Evolutionary conservation across 129 eudicot genomes (phyloP).

Genomic region (Heracleum sosnowskyi): DNA sequence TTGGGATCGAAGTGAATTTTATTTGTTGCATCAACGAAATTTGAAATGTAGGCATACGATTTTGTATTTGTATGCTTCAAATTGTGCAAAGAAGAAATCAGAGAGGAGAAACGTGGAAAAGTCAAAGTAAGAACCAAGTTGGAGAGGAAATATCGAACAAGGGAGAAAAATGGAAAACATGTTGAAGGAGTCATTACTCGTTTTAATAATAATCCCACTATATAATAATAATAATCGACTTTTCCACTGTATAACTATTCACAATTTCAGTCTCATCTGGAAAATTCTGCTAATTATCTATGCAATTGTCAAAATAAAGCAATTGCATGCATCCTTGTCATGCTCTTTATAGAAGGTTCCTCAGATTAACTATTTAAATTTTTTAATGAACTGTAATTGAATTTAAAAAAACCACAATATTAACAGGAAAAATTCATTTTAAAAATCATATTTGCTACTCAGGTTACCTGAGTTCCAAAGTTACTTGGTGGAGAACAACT

Average conservation of each 20-base stretch:
- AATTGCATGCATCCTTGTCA: background rate
- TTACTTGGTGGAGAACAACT: background rate
- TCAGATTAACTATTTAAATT: too few relatives aligned
- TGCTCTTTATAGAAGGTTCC: background rate
- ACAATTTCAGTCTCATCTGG: background rate
- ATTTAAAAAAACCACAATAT: too few relatives aligned
- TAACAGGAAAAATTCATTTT: background rate
- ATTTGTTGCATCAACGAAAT: too few relatives aligned
- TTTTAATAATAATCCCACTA: too few relatives aligned
- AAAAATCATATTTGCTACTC: background rate
- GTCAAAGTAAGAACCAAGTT: background rate
- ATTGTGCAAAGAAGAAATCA: background rate
- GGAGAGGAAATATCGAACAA: background rate
- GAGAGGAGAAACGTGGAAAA: background rate
- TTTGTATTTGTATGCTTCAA: too few relatives aligned
- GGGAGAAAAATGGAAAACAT: background rate
- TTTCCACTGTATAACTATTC: background rate
- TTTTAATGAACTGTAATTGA: too few relatives aligned
- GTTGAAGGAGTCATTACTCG: conserved; percentile 4
- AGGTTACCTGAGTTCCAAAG: background rate
- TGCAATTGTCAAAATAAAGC: background rate
- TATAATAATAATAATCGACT: too few relatives aligned
- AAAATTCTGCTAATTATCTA: background rate
- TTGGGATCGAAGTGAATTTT: too few relatives aligned
- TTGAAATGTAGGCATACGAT: too few relatives aligned